Evolutionary conservation across 2,329 filamentous ascomycete species (phyloP).

Genomic region (Fusarium odoratissimum): DNA sequence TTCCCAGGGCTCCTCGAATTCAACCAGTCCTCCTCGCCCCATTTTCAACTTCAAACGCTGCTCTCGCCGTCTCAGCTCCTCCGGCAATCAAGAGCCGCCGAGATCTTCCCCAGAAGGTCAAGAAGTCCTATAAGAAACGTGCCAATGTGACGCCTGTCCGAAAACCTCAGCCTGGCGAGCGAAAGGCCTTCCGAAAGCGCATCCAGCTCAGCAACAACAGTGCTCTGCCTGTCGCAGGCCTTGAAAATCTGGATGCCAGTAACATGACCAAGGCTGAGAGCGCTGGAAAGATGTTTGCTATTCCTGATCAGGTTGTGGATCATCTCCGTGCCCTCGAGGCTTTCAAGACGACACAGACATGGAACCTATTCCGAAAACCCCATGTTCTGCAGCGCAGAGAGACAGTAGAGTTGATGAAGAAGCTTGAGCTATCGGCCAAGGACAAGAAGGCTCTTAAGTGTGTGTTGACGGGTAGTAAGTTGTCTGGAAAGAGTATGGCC

Average conservation of each 20-base stretch:
- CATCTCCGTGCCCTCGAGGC: conserved; percentile 85
- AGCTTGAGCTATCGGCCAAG: conserved; percentile 66
- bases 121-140: conserved; percentile 66
- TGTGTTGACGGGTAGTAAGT: conserved; percentile 78
- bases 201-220: conserved; percentile 96
- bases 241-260: conserved; percentile 69
- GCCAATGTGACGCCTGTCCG: conserved; percentile 58
- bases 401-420: conserved; percentile 76
- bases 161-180: conserved; percentile 79
- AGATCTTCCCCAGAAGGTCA: conserved; percentile 53
- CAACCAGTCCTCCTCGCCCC: conserved; percentile 51
- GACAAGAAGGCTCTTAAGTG: conserved; percentile 68
- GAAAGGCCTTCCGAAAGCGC: conserved; percentile 87
- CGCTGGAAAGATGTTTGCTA: conserved; percentile 73
- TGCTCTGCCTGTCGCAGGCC: conserved; percentile 79
- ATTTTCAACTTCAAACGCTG: conserved; percentile 54
- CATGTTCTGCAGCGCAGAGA: conserved; percentile 82
- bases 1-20: conserved; percentile 50
- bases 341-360: conserved; percentile 91
- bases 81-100: conserved; percentile 51
- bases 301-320: conserved; percentile 79
- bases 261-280: conserved; percentile 66
- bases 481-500: conserved; percentile 88
- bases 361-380: conserved; percentile 86
- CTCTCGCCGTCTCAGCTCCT: conserved; percentile 46